Base-by-base conservation (phyloP, 441 rosid species). In the Theobroma grandiflorum region DNA sequence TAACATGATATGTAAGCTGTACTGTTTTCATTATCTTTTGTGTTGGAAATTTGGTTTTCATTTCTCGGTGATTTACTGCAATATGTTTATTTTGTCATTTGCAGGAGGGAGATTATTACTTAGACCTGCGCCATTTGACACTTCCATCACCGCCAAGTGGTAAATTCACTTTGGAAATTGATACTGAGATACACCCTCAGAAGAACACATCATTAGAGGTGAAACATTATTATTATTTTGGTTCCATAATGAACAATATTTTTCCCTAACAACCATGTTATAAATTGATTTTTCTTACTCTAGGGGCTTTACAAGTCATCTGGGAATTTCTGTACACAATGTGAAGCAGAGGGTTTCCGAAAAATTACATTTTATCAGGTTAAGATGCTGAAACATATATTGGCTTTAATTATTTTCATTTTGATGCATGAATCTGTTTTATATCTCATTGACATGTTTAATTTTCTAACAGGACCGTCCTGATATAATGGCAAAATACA, bases 221-320 rank as follows among this genome's bases (percentile, higher is more conserved):
- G 74, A 84, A 43, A 22, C 74, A 61, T 59, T 50, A 57, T 74
- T 31, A 47, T 40, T 42, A 35, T 67, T 47, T 37, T 67, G 20
- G 49, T 40, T 40, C 75, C 31, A 42, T 59, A 38, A 16, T 45
- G 31, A 20, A 11, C 68, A 8, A 3, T 15, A 2, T 70, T 57
- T 58, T 12, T 35, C 40, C 62, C 42, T 12, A 14, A 66, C 14
- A 75, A 38, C 1, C 63, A 80, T 35, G 58, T 78, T 78, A 2
- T 53, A 64, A 22, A 59, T 79, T 69, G 55, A 45, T 42, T n/a
- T 8, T 63, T 80, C 55, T 82, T 76, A 72, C 68, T 72, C 37
- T 75, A 97, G 99, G 99, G 98, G 69, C 98, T 97, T 77, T 97
- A 94, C 92, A 92, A 90, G 87, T 91, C 99, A 66, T 95, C 99